Evolutionary conservation across 2,329 filamentous ascomycete genomes (phyloP), one percentile per base, ranked within the genome.

Genomic region (Sporothrix inflata): DNA sequence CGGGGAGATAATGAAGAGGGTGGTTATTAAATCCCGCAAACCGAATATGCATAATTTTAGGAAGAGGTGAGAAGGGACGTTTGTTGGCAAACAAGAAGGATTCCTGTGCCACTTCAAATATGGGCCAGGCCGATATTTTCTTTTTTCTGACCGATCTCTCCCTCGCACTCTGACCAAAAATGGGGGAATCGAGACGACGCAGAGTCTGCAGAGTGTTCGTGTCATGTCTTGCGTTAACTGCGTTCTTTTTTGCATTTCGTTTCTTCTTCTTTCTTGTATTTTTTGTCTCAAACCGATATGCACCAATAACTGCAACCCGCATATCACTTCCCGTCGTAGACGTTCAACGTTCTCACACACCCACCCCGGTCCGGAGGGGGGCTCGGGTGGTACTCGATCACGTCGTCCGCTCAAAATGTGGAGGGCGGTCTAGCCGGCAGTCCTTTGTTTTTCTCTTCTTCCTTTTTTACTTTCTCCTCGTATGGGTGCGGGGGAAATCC

Each of bases 331-430:
- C 61, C 24, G 21, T 47, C 24, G 14, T 16, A 16, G 61, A 40
- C 21, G 40, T 47, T 24, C 16, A 30, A 11, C 24, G 19, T 66
- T 4, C 51, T 30, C 24, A 45, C 40, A 4, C 40, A 66, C 21
- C 61, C n/a, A 42, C 24, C 27, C 27, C 65, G 45, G 65, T 67
- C 65, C 47, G 65, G 65, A 49, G 42, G 60, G 7, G n/a, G 42
- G 27, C 45, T 49, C 45, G 27, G 65, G 45, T 38, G 5, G 45
- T 24, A 53, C 24, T 67, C 45, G 42, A 34, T 67, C 45, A 27
- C 45, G 27, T 53, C 27, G 30, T 67, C 24, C 65, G 65, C 38
- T 51, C n/a, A 38, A 4, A 11, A 19, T 38, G 14, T 63, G 21
- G 40, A 30, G 24, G 12, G 42, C 4, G 11, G 40, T 30, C 40